phyloP scores from a whole-genome alignment of 192 early-diverging fungal genomes.

The Podila minutissima region DNA sequence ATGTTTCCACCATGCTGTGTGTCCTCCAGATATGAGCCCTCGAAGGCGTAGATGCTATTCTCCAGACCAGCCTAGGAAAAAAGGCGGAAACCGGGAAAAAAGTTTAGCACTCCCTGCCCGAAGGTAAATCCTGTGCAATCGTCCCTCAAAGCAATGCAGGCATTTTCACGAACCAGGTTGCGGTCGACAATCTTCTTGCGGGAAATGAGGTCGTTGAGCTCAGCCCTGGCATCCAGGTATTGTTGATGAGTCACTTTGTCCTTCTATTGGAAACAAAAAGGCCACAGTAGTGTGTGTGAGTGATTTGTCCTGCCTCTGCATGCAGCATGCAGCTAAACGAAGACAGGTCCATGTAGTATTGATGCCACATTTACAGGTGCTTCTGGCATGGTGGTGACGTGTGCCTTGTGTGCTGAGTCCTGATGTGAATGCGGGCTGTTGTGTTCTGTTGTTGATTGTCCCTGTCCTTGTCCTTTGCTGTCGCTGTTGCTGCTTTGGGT shows the following conservation, averaged over 20 bases:
- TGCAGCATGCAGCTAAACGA: conserved; percentile 33
- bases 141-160: too few relatives aligned
- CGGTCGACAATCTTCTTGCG: conserved; percentile 87
- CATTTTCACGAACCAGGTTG: conserved; percentile 63
- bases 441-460: background rate
- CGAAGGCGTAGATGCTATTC: conserved; percentile 83
- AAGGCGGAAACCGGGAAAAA: background rate
- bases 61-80: conserved; percentile 71
- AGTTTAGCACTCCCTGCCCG: background rate
- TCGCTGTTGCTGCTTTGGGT: too few relatives aligned
- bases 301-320: conserved; percentile 31
- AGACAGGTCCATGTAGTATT: background rate
- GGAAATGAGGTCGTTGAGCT: conserved; percentile 74
- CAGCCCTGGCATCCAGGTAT: conserved; percentile 80
- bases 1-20: conserved; percentile 88
- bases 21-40: conserved; percentile 91
- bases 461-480: too few relatives aligned
- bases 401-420: background rate
- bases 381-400: conserved; percentile 21
- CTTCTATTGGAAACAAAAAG: background rate
- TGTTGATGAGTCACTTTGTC: conserved; percentile 58
- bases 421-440: background rate
- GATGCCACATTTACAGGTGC: conserved; percentile 10
- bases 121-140: too few relatives aligned
- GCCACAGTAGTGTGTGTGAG: conserved; percentile 47